Base-by-base conservation (phyloP, 139 green algal genomes). In the Coccomyxa sp. region DNA sequence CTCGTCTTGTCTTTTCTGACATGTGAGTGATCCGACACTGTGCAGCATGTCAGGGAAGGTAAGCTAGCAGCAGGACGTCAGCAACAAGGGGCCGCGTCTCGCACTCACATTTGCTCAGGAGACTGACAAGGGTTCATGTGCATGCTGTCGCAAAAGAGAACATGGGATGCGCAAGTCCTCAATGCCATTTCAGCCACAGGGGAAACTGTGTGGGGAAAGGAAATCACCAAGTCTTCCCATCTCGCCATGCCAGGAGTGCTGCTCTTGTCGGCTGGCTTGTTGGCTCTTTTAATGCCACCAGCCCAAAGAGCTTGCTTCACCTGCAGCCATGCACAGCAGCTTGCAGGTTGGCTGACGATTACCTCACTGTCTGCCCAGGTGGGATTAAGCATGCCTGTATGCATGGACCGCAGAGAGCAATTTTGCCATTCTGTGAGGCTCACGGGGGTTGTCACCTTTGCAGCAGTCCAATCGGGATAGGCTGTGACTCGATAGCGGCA, bases 401-500 rank as follows among this genome's bases (percentile, higher is more conserved):
- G n/a, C n/a, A n/a, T n/a, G n/a, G n/a, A n/a, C n/a, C n/a, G n/a
- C n/a, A n/a, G n/a, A n/a, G n/a, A n/a, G 24, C 18, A 37, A 27
- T 71, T 31, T 35, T 10, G 64, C 64, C 12, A 33, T 34, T 27
- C n/a, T 10, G 22, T 71, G 22, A 16, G 12, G 27, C 18, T 71
- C 14, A 22, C 33, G 22, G 22, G n/a, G 64, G 34, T 18, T 4
- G 44, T 80, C 18, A 91, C 88, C 78, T 89, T 76, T 34, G 76
- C 85, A 39, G 91, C 93, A n/a, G 85, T 90, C 90, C 90, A 96
- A 35, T 93, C 85, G 27, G 91, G 93, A 8, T 86, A 81, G 0
- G 89, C 92, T 6, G 90, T 93, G 7, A 97, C 89, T 0, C 92
- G 83, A 84, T 98, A 98, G 39, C 94, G 88, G 85, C 92, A 97